These are phyloP conservation scores for Gaeumannomyces sp. DNA, from an alignment of 2,329 filamentous ascomycete genomes.

Conservation along the genomic window DNA sequence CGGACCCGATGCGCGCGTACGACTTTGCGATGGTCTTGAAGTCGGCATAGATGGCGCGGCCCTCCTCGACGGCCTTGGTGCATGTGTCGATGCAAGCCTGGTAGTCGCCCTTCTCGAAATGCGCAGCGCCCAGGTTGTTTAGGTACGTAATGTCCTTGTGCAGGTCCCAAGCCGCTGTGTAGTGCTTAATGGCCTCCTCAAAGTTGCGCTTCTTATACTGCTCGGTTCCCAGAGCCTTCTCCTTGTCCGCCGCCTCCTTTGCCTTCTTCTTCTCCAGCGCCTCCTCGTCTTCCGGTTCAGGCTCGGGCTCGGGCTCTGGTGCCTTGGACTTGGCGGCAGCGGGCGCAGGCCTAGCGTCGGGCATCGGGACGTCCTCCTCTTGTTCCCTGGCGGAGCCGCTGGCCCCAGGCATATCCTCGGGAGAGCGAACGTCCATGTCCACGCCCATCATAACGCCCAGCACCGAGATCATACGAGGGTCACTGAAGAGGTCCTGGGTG, in stretches of 20 bases:
- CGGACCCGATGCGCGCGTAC: constrained; percentile 90
- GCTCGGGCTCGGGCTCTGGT: constrained; percentile 58
- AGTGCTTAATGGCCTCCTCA: constrained; percentile 89
- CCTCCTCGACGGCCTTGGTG: constrained; percentile 82
- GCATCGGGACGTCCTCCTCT: constrained; percentile 73
- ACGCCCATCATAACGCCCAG: constrained; percentile 91
- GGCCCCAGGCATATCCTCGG: constrained; percentile 21
- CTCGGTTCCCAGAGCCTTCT: constrained; percentile 90
- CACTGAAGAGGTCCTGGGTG: constrained; percentile 73
- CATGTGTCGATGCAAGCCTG: constrained; percentile 81
- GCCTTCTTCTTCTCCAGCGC: constrained; percentile 77
- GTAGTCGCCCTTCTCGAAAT: constrained; percentile 95
- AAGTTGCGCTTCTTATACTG: constrained; percentile 99
- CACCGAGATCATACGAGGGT: constrained; percentile 89
- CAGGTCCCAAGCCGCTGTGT: constrained; percentile 88
- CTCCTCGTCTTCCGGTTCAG: constrained; percentile 73
- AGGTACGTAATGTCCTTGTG: constrained; percentile 97
- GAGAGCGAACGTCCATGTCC: constrained; percentile 66
- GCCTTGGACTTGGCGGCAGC: constrained; percentile 43
- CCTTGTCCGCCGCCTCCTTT: constrained; percentile 86
- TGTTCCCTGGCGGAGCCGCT: constrained; percentile 30
- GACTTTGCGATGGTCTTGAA: constrained; percentile 99
- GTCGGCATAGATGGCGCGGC: constrained; percentile 82
- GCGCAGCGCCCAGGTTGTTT: constrained; percentile 89
- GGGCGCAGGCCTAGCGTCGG: constrained; percentile 52